Conservation (phyloP, 371 early-diverging fungal species). For the Parasitella parasitica region DNA sequence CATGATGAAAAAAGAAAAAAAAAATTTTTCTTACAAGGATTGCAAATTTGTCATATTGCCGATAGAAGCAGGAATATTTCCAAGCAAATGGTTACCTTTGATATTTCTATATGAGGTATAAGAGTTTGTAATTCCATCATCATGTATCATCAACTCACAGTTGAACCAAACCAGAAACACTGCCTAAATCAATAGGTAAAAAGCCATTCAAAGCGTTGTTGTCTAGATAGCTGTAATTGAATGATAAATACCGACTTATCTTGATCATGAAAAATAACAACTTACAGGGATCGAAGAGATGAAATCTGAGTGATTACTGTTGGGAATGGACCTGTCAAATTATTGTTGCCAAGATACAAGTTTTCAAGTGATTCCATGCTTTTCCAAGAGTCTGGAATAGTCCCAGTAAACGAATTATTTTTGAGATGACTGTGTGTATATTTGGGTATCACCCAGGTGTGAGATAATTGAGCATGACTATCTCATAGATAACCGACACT, state of each 20-base stretch:
- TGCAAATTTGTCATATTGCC: constrained; percentile 35
- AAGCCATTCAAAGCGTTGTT: constrained; percentile 34
- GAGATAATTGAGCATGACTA: not conserved
- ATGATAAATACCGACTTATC: not conserved
- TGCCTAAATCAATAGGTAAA: constrained; percentile 29
- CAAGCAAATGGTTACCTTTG: constrained; percentile 36
- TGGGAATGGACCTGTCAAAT: constrained; percentile 38
- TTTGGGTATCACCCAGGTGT: not conserved
- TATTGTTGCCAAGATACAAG: constrained; percentile 44
- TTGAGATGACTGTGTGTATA: constrained; percentile 35
- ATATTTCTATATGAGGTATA: constrained; percentile 29
- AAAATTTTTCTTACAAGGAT: constrained; percentile 44
- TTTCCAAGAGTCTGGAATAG: constrained; percentile 40
- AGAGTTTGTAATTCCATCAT: not conserved
- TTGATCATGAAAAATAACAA: too few species aligned
- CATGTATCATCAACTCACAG: constrained; percentile 18
- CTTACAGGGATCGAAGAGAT: constrained; percentile 28
- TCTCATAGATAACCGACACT: not conserved
- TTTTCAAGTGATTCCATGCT: constrained; percentile 11
- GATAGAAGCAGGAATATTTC: constrained; percentile 33
- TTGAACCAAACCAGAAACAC: constrained; percentile 15
- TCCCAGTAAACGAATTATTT: constrained; percentile 44
- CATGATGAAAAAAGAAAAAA: too few species aligned
- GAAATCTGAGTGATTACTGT: constrained; percentile 16
- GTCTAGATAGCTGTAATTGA: constrained; percentile 27